phyloP scores from a whole-genome alignment of 768 basidiomycete genomes.

The Tylopilus subfusipes region DNA sequence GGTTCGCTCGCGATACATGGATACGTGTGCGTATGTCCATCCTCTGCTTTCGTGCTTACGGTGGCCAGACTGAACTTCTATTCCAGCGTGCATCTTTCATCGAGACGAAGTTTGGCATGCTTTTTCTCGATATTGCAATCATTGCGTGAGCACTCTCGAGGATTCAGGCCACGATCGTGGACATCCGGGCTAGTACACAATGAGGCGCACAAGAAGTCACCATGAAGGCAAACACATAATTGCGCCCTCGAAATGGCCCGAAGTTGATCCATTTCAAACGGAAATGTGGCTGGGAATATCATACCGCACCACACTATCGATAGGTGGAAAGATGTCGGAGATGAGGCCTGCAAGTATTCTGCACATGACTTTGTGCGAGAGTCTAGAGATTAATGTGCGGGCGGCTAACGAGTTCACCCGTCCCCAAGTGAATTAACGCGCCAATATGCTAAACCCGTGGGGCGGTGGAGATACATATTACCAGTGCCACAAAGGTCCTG shows the following conservation, averaged over 20 bases:
- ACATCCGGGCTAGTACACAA: background rate
- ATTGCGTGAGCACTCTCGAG: background rate
- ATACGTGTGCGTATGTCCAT: background rate
- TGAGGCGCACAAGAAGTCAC: background rate
- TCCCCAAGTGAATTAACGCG: background rate
- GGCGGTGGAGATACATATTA: background rate
- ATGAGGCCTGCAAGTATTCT: background rate
- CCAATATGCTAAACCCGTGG: background rate
- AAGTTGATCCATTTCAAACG: background rate
- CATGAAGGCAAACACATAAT: background rate
- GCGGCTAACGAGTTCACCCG: background rate
- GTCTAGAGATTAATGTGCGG: background rate
- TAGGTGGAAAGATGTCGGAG: background rate
- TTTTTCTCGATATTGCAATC: background rate
- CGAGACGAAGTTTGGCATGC: background rate
- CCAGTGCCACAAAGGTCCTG: background rate
- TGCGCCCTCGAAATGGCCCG: background rate
- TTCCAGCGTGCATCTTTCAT: background rate
- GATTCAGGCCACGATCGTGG: background rate
- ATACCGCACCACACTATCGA: background rate
- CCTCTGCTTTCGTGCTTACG: background rate
- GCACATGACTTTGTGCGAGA: too few relatives aligned
- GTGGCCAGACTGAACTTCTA: too few relatives aligned
- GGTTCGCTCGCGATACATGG: background rate
- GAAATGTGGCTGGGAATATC: constrained; percentile 1